Base-by-base conservation (phyloP, 2,329 filamentous ascomycete genomes). In the Gaeumannomyces sp. region DNA sequence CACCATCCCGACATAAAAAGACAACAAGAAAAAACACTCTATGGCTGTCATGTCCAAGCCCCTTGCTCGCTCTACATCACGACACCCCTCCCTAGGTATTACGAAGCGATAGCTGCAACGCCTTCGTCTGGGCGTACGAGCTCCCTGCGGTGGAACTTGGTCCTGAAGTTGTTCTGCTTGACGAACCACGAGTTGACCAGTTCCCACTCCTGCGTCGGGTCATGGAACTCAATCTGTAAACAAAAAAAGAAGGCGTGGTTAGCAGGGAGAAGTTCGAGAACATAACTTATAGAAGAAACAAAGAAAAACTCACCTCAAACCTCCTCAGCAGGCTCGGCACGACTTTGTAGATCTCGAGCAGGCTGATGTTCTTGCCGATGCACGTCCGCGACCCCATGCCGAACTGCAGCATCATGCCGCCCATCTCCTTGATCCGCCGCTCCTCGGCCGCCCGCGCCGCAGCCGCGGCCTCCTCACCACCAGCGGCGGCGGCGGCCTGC, bases 341-440 rank as follows among this genome's bases (percentile, higher is more conserved):
- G 61, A 88, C 71, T 77, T 88, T 88, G 73, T 88, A 87, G 65
- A 88, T 85, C 78, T 88, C 85, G 70, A 87, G 68, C 70, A 87
- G 69, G 66, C 82, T 85, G 61, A 88, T 87, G 66, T 88, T 88
- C 80, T 86, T 87, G 59, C 89, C 89, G 76, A 81, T 89, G 69
- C 89, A 92, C 1, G 89, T 91, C 70, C 89, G 77, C 14, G 85
- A 83, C 0, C 89, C 89, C 75, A 89, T 89, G 1, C 89, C 89
- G 73, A 92, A 92, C 69, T 91, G 88, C 73, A 90, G 80, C 86
- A 90, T 87, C n/a, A 80, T 81, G 1, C 84, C 85, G 69, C 86
- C 86, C 88, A 90, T 90, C 72, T 85, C 83, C 74, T 82, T 83
- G 60, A 90, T 77, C 67, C 84, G 79, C 66, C 80, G 80, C 31